A percentile compares a stretch with the other conserved stretches of the same genome.
Evolutionary conservation across 441 rosid species (phyloP).

Genomic region (Hura crepitans): DNA sequence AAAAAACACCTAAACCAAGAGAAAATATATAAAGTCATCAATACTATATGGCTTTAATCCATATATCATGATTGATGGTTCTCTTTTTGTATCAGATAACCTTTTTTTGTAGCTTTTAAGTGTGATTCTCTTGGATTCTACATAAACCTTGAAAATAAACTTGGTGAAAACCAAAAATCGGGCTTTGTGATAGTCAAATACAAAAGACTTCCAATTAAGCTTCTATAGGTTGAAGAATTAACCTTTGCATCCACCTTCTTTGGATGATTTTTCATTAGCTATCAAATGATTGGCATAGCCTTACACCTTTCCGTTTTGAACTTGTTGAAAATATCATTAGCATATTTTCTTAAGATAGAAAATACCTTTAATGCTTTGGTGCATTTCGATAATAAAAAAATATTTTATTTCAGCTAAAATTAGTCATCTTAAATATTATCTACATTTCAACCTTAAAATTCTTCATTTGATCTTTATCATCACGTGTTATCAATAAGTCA

Average conservation of each 20-base stretch:
- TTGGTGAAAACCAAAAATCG: background rate
- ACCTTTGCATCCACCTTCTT: background rate
- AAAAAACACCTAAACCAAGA: too few relatives aligned
- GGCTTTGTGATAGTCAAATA: background rate
- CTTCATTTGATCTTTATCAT: background rate
- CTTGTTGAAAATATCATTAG: background rate
- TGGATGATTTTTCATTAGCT: background rate
- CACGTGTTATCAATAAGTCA: background rate
- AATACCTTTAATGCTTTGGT: background rate
- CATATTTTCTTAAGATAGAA: background rate
- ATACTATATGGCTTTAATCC: background rate
- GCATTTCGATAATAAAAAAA: background rate
- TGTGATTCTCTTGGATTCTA: background rate
- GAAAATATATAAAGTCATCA: too few relatives aligned
- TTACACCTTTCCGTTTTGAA: background rate
- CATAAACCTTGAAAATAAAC: background rate
- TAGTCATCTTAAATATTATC: background rate
- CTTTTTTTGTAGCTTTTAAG: background rate
- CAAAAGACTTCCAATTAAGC: slow-evolving; percentile 1
- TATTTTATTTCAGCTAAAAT: background rate
- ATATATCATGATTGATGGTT: background rate
- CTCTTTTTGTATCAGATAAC: background rate
- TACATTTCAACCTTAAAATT: background rate
- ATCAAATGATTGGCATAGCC: background rate
- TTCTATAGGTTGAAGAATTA: background rate